Evolutionary conservation across 352 stramenopile genomes (phyloP).

Genomic region (Phytophthora pseudosyringae): DNA sequence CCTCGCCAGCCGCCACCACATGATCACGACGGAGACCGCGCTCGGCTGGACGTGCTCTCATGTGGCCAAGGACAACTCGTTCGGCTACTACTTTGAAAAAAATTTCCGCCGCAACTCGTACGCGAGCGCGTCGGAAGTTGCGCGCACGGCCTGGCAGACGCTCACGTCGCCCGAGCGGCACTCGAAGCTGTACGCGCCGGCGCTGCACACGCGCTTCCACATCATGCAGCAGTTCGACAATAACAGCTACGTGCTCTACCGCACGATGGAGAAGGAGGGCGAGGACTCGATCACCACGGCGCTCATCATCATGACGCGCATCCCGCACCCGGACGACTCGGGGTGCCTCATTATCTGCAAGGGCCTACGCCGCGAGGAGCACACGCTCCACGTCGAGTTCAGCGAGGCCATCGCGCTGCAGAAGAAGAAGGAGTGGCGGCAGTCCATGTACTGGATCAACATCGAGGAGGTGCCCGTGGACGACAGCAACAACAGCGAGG

Average conservation of each 20-base stretch:
- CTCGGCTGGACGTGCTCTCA: conserved; percentile 60
- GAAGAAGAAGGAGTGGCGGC: conserved; percentile 61
- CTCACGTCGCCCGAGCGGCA: conserved; percentile 51
- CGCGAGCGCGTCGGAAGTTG: conserved; percentile 34
- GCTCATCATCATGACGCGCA: conserved; percentile 64
- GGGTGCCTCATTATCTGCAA: conserved; percentile 63
- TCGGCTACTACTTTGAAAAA: conserved; percentile 66
- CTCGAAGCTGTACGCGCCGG: conserved; percentile 57
- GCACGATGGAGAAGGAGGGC: conserved; percentile 65
- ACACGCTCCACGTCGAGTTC: conserved; percentile 56
- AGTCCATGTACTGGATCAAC: conserved; percentile 70
- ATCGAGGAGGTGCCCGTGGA: conserved; percentile 37
- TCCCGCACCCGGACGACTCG: conserved; percentile 41
- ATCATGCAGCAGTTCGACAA: conserved; percentile 63
- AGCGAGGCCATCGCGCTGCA: conserved; percentile 49
- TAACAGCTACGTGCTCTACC: conserved; percentile 60
- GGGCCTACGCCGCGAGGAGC: conserved; percentile 53
- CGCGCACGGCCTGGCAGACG: conserved; percentile 49
- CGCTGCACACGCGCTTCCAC: conserved; percentile 61
- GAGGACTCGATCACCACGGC: conserved; percentile 65
- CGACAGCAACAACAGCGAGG: conserved; percentile 29
- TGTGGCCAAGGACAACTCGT: conserved; percentile 53
- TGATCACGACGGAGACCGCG: conserved; percentile 56
- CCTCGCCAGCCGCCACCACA: conserved; percentile 46
- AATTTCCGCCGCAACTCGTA: conserved; percentile 36